These are phyloP conservation scores for Kodamaea arcana DNA, from an alignment of 1,139 yeast genomes.

Conservation along the genomic window DNA sequence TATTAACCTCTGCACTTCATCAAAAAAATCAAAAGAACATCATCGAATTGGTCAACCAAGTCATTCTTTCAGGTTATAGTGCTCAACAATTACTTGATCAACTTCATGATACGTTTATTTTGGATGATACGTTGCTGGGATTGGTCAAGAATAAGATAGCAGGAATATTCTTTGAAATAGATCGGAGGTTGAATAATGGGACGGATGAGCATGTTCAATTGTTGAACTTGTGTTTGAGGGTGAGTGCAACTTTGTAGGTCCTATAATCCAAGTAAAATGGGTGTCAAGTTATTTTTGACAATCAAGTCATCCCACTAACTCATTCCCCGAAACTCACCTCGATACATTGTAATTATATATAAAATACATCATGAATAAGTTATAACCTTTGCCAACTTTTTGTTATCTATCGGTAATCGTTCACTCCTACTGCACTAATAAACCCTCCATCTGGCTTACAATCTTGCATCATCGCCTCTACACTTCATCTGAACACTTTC, in stretches of 20 bases:
- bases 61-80: conserved; percentile 79
- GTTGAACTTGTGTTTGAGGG: conserved; percentile 60
- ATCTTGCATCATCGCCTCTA: conserved; percentile 8
- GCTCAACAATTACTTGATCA: conserved; percentile 77
- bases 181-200: conserved; percentile 73
- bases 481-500: neutral
- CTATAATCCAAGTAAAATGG: too few relatives aligned
- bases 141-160: conserved; percentile 63
- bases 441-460: too few relatives aligned
- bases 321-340: too few relatives aligned
- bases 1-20: conserved; percentile 38
- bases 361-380: too few relatives aligned
- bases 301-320: too few relatives aligned
- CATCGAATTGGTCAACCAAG: conserved; percentile 45
- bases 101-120: conserved; percentile 68
- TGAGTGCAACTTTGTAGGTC: too few relatives aligned
- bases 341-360: too few relatives aligned
- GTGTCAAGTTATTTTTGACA: too few relatives aligned
- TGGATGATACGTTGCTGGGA: conserved; percentile 52
- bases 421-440: too few relatives aligned
- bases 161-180: conserved; percentile 65
- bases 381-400: too few relatives aligned
- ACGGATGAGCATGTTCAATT: conserved; percentile 88
- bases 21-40: conserved; percentile 36
- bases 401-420: too few relatives aligned